phyloP scores from a whole-genome alignment of 371 early-diverging fungal species.

The Batrachochytrium dendrobatidis region DNA sequence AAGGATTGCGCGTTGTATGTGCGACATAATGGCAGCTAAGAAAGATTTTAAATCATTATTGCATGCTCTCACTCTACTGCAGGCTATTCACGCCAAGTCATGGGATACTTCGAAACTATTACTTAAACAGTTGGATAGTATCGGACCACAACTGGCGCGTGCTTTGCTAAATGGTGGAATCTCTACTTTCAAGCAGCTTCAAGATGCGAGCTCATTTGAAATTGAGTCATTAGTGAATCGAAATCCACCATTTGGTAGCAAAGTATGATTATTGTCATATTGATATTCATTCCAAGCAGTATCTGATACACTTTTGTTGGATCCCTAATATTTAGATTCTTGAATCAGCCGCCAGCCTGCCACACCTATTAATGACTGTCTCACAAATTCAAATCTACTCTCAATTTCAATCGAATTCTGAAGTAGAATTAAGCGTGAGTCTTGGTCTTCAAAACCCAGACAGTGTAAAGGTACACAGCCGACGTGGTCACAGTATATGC shows the following conservation, averaged over 20 bases:
- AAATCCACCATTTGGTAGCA: slow-evolving; percentile 36
- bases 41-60: slow-evolving; percentile 11
- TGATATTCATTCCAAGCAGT: background rate
- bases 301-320: too few relatives aligned
- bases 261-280: slow-evolving; percentile 11
- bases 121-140: slow-evolving; percentile 35
- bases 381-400: slow-evolving; percentile 18
- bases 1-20: slow-evolving; percentile 4
- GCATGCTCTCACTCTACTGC: background rate
- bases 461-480: slow-evolving; percentile 13
- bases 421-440: slow-evolving; percentile 21
- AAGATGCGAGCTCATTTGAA: slow-evolving; percentile 16
- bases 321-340: slow-evolving; percentile 19
- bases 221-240: slow-evolving; percentile 32
- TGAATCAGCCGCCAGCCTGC: slow-evolving; percentile 13
- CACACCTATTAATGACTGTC: slow-evolving; percentile 24
- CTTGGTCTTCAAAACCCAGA: slow-evolving; percentile 20
- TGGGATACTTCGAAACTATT: slow-evolving; percentile 30
- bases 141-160: slow-evolving; percentile 31
- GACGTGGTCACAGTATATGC: slow-evolving; percentile 9
- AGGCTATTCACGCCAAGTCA: slow-evolving; percentile 7
- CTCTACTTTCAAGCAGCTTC: slow-evolving; percentile 21
- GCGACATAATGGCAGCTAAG: slow-evolving; percentile 18
- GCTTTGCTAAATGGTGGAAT: slow-evolving; percentile 27
- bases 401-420: background rate